Conservation (phyloP, 148 eudicot genomes). For the Rhododendron ovatum region DNA sequence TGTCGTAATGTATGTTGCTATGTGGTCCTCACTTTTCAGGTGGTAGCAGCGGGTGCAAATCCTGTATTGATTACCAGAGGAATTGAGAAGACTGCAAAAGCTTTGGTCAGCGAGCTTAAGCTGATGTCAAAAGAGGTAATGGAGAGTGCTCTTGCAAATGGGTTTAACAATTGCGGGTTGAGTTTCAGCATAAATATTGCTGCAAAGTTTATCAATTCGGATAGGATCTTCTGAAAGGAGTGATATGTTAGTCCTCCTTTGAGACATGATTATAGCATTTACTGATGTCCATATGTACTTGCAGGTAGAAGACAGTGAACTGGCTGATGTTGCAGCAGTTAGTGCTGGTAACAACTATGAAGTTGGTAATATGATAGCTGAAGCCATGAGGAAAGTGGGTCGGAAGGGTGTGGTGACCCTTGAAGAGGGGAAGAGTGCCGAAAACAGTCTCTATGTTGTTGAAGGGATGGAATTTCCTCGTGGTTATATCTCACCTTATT, state of each 20-base stretch:
- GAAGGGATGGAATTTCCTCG: constrained; percentile 84
- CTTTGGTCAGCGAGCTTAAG: constrained; percentile 54
- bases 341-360: constrained; percentile 98
- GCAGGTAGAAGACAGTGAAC: constrained; percentile 76
- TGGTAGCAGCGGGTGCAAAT: constrained; percentile 78
- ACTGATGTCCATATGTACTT: neutral
- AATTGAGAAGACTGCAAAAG: constrained; percentile 65
- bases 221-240: neutral
- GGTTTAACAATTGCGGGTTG: neutral
- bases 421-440: constrained; percentile 95
- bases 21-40: constrained; percentile 24
- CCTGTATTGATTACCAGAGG: constrained; percentile 73
- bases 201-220: neutral
- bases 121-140: constrained; percentile 64
- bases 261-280: neutral
- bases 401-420: constrained; percentile 96
- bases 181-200: neutral
- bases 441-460: constrained; percentile 70
- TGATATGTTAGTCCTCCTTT: neutral
- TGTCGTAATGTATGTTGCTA: neutral
- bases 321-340: constrained; percentile 95
- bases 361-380: constrained; percentile 90
- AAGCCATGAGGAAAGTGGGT: constrained; percentile 91
- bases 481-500: constrained; percentile 74
- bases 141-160: neutral